Base-by-base conservation (phyloP, 805 yeast species). In the Lachancea lanzarotensis region DNA sequence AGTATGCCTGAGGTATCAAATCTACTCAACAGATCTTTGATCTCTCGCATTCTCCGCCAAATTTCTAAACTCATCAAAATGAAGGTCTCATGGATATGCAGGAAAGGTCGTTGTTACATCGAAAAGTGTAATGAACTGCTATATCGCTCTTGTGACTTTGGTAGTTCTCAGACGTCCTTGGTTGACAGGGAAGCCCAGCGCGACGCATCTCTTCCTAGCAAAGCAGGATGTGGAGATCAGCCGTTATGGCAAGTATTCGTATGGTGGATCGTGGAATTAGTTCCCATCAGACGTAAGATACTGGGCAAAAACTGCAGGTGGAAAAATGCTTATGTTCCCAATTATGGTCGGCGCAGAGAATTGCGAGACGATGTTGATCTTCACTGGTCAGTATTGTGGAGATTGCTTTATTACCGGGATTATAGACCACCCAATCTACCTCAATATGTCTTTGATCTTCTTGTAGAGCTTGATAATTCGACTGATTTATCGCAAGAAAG, bases 381-480 rank as follows among this genome's bases (percentile, higher is more conserved):
- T 29, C 87, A 82, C 59, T 82, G 87, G 86, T 79, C 85, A 38
- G 71, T 80, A 1, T 69, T 67, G 48, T 81, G 81, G 78, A 65
- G 82, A 50, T 53, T 74, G 43, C 76, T 71, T 47, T 70, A 63
- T 49, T 67, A 74, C 42, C 45, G 56, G 30, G 75, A 71, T 50
- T 76, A 78, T 50, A 45, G 60, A 1, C 82, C 82, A 0, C 42
- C 38, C 1, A 73, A 76, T 49, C 44, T 75, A 27, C 79, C 79
- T 0, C 42, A 43, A 9, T 70, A 68, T 51, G 57, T 60, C 2
- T 40, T 50, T 22, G 52, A 54, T 6, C 32, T 65, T 13, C 40
- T 60, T 16, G 44, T 51, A 12, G 60, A 62, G 8, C 49, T 45
- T 31, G 49, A 49, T 27, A 42, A 45, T 2, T 45, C 52, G 10